Percentiles rank a stretch among this genome's conserved stretches.
These are phyloP conservation scores for Phytophthora cryptogea DNA, from an alignment of 352 stramenopile genomes.

Conservation along the genomic window DNA sequence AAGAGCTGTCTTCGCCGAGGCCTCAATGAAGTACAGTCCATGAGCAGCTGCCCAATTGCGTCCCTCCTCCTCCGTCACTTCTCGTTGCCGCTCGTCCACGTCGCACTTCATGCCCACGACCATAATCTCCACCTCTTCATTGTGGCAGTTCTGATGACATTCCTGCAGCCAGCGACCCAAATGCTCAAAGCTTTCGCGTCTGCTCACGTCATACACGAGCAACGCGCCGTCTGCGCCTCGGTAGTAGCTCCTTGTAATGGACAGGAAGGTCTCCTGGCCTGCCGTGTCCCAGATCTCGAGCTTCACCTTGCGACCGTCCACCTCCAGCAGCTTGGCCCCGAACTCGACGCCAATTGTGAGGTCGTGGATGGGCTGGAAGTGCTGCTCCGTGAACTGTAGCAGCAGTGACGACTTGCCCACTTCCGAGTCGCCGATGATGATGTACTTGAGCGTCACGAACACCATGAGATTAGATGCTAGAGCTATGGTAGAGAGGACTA, in stretches of 20 bases:
- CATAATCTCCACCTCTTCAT: constrained; percentile 84
- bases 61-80: constrained; percentile 75
- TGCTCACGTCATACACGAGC: constrained; percentile 88
- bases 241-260: constrained; percentile 91
- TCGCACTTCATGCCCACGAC: constrained; percentile 89
- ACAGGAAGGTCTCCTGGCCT: constrained; percentile 90
- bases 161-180: constrained; percentile 80
- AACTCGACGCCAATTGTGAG: constrained; percentile 93
- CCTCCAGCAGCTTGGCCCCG: constrained; percentile 82
- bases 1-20: constrained; percentile 76
- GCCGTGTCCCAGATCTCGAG: constrained; percentile 94
- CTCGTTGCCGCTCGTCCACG: constrained; percentile 49
- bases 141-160: constrained; percentile 86
- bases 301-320: constrained; percentile 88
- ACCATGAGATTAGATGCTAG: constrained; percentile 49
- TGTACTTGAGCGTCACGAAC: constrained; percentile 91
- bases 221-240: constrained; percentile 85
- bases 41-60: constrained; percentile 61
- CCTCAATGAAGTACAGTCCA: constrained; percentile 85
- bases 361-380: constrained; percentile 90
- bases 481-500: too few species aligned
- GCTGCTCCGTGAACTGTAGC: constrained; percentile 91
- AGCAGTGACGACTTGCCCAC: constrained; percentile 92
- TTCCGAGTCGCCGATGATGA: constrained; percentile 89
- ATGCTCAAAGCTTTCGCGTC: constrained; percentile 81